These are phyloP conservation scores for Amphirosellinia nigrospora DNA, from an alignment of 495 filamentous ascomycete genomes.

Conservation along the genomic window DNA sequence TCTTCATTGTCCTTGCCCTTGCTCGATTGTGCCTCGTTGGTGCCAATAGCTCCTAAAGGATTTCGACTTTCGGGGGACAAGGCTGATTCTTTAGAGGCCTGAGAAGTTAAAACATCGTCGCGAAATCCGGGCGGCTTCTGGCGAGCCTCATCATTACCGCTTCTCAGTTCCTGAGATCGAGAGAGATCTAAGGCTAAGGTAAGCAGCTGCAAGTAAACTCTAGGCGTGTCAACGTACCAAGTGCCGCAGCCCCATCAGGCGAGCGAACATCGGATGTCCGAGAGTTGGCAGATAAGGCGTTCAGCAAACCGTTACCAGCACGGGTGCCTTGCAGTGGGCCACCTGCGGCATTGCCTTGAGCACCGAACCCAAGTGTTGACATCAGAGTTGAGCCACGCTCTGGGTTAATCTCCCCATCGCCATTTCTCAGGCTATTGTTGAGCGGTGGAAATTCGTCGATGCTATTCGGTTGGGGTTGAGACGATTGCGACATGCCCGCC, in stretches of 20 bases:
- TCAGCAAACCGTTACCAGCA: constrained; percentile 62
- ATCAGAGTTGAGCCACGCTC: constrained; percentile 69
- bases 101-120: constrained; percentile 46
- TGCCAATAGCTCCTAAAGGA: constrained; percentile 54
- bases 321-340: constrained; percentile 41
- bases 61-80: constrained; percentile 39
- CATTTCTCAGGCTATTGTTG: constrained; percentile 62
- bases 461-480: constrained; percentile 69
- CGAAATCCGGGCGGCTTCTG: constrained; percentile 52
- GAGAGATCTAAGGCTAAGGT: constrained; percentile 30
- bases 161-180: constrained; percentile 51
- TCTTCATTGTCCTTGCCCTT: constrained; percentile 54
- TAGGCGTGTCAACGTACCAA: constrained; percentile 29
- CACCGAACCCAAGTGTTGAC: constrained; percentile 69
- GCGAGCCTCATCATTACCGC: constrained; percentile 47
- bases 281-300: constrained; percentile 60
- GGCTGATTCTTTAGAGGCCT: constrained; percentile 42
- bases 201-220: constrained; percentile 9
- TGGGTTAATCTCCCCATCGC: constrained; percentile 72
- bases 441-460: constrained; percentile 88
- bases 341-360: constrained; percentile 41
- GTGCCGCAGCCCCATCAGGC: constrained; percentile 37
- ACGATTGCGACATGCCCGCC: constrained; percentile 59
- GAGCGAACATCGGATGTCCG: constrained; percentile 50
- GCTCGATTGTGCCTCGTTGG: constrained; percentile 44